A percentile compares a stretch with the other conserved stretches of the same genome.
Evolutionary conservation across 1,284 basidiomycete species (phyloP).

Genomic region (Rhodotorula sp.): DNA sequence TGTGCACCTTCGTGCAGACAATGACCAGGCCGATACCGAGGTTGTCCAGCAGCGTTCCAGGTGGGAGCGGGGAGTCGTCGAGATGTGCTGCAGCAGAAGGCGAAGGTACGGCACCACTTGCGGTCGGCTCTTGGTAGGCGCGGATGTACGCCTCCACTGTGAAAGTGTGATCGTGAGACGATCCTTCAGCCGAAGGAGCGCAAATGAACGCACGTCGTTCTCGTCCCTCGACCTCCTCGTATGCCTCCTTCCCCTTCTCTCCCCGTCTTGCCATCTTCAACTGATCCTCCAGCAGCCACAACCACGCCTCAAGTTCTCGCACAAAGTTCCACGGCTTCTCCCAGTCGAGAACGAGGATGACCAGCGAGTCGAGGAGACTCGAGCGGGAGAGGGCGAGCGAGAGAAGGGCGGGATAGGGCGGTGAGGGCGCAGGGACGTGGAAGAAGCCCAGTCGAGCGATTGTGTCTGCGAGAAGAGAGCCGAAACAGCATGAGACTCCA

Average conservation of each 20-base stretch:
- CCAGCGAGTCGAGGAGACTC: conserved; percentile 71
- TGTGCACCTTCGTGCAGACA: conserved; percentile 73
- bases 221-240: conserved; percentile 59
- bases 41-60: conserved; percentile 61
- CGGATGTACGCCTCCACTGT: conserved; percentile 83
- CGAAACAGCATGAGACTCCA: conserved; percentile 26
- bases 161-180: too few species aligned
- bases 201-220: conserved; percentile 68
- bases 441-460: conserved; percentile 38
- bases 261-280: conserved; percentile 61
- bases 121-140: conserved; percentile 78
- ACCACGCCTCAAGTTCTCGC: conserved; percentile 81
- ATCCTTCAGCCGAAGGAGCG: too few species aligned
- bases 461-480: conserved; percentile 32
- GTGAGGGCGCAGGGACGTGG: conserved; percentile 64
- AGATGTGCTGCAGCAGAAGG: conserved; percentile 52
- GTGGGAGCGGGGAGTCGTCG: conserved; percentile 66
- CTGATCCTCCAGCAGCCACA: conserved; percentile 65
- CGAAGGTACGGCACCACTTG: conserved; percentile 46
- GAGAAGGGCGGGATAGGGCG: conserved; percentile 71
- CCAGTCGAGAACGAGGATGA: conserved; percentile 93
- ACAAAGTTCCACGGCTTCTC: conserved; percentile 87
- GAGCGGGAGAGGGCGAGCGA: conserved; percentile 76
- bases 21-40: conserved; percentile 85
- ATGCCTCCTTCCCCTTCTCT: conserved; percentile 54